Percentiles rank a stretch among this genome's conserved stretches.
Evolutionary conservation across 2,329 filamentous ascomycete genomes (phyloP).

Genomic region (Ophiocordyceps sinensis): DNA sequence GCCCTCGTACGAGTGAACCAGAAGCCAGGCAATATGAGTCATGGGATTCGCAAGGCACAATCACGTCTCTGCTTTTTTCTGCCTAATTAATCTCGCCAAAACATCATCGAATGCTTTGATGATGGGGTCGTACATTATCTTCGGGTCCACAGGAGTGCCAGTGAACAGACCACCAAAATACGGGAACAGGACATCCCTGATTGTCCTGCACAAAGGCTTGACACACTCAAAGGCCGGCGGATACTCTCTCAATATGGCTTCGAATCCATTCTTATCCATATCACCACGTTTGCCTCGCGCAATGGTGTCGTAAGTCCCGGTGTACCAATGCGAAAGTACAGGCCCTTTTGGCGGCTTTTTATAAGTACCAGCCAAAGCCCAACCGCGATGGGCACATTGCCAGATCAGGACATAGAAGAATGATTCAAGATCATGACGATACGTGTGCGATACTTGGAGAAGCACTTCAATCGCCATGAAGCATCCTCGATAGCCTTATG

Average conservation of each 20-base stretch:
- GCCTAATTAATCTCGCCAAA: too few species aligned
- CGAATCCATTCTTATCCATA: not conserved
- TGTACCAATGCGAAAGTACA: not conserved
- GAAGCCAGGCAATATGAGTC: too few species aligned
- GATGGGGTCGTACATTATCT: not conserved
- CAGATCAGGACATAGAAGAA: too few species aligned
- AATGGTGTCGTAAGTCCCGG: not conserved
- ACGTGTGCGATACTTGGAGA: conserved; percentile 1
- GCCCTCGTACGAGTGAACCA: too few species aligned
- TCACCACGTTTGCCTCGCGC: not conserved
- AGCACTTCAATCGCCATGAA: conserved; percentile 1
- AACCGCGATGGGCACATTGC: not conserved
- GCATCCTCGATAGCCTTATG: too few species aligned
- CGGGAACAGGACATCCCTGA: not conserved
- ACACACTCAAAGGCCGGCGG: not conserved
- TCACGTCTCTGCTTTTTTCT: too few species aligned
- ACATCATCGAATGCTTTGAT: too few species aligned
- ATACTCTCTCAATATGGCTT: not conserved
- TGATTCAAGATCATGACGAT: not conserved
- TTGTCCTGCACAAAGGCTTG: not conserved
- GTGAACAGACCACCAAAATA: not conserved
- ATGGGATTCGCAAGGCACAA: too few species aligned
- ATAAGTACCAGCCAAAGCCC: not conserved
- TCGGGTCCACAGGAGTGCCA: not conserved
- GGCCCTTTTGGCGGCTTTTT: not conserved